These are phyloP conservation scores for Mycena rosella DNA, from an alignment of 768 basidiomycete genomes.

Conservation along the genomic window DNA sequence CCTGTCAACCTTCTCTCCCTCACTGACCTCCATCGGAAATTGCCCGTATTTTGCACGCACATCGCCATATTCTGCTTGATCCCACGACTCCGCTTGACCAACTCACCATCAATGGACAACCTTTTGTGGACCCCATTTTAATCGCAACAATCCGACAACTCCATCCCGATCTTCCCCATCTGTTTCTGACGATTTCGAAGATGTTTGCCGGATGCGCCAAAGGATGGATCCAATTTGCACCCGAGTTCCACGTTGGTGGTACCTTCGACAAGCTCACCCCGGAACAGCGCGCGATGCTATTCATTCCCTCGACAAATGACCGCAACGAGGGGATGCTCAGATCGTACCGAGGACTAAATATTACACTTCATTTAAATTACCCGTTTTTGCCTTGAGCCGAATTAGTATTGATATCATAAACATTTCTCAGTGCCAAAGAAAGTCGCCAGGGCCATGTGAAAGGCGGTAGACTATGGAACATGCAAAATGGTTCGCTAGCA, in stretches of 20 bases:
- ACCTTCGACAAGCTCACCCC: conserved; percentile 35
- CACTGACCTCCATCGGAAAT: conserved; percentile 34
- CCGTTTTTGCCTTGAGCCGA: too few species aligned
- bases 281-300: conserved; percentile 28
- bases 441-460: too few species aligned
- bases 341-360: neutral
- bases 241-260: conserved; percentile 2
- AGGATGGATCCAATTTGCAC: conserved; percentile 11
- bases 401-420: too few species aligned
- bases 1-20: conserved; percentile 34
- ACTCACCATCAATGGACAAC: neutral
- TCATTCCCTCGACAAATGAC: conserved; percentile 40
- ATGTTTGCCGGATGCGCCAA: conserved; percentile 1
- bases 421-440: too few species aligned
- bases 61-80: conserved; percentile 11
- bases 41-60: conserved; percentile 32
- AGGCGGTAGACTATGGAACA: too few species aligned
- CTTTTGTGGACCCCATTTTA: neutral
- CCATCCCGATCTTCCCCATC: neutral
- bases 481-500: too few species aligned
- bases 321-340: conserved; percentile 39
- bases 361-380: too few species aligned
- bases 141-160: neutral
- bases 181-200: neutral
- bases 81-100: neutral